A percentile compares a stretch with the other conserved stretches of the same genome.
phyloP scores from a whole-genome alignment of 2,329 filamentous ascomycete genomes.

The Calonectria ilicicola region DNA sequence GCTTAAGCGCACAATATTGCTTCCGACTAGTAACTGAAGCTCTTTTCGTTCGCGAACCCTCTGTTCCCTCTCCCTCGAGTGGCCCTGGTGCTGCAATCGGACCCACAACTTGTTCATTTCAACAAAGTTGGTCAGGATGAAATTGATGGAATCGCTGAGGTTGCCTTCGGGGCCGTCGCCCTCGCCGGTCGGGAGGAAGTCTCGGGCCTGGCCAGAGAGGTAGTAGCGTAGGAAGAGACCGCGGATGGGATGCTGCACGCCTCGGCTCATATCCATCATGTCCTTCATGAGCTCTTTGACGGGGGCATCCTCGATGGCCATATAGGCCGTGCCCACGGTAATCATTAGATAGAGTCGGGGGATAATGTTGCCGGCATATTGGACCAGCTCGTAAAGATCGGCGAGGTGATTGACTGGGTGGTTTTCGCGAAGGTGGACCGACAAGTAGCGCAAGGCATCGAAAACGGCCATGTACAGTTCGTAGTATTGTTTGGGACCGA shows the following conservation, averaged over 20 bases:
- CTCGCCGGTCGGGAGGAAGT: slow-evolving; percentile 83
- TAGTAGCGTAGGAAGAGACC: slow-evolving; percentile 97
- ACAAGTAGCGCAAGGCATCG: slow-evolving; percentile 95
- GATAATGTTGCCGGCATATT: slow-evolving; percentile 98
- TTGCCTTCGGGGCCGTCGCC: slow-evolving; percentile 96
- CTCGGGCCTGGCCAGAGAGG: slow-evolving; percentile 92
- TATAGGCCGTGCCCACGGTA: slow-evolving; percentile 98
- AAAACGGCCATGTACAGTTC: slow-evolving; percentile 99
- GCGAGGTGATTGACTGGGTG: slow-evolving; percentile 98
- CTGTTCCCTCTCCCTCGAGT: slow-evolving; percentile 93
- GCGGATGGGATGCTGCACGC: slow-evolving; percentile 95
- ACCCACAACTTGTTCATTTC: slow-evolving; percentile 99
- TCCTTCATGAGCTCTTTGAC: slow-evolving; percentile 99
- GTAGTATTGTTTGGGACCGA: slow-evolving; percentile 99
- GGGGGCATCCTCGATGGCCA: slow-evolving; percentile 97
- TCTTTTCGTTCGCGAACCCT: slow-evolving; percentile 95
- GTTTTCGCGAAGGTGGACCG: slow-evolving; percentile 95
- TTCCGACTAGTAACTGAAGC: slow-evolving; percentile 93
- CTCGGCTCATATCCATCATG: slow-evolving; percentile 99
- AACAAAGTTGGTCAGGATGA: slow-evolving; percentile 97
- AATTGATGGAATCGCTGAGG: slow-evolving; percentile 96
- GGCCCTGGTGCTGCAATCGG: slow-evolving; percentile 94
- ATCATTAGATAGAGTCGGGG: slow-evolving; percentile 98
- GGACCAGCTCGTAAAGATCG: slow-evolving; percentile 96
- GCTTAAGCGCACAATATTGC: slow-evolving; percentile 94